These are phyloP conservation scores for Lactarius tabidus DNA, from an alignment of 768 basidiomycete species.

Conservation along the genomic window DNA sequence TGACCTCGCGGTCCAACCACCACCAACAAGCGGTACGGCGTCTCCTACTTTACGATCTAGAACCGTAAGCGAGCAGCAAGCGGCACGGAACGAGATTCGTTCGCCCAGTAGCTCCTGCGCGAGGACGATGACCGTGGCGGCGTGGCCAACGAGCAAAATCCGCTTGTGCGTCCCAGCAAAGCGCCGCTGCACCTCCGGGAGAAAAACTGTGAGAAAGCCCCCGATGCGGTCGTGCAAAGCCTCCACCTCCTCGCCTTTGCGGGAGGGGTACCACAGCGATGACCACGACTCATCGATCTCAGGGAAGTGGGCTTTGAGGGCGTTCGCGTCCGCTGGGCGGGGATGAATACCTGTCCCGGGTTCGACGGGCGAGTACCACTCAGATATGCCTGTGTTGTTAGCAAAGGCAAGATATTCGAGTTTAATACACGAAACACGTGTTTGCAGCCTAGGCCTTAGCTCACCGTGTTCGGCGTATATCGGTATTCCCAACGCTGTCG, in stretches of 20 bases:
- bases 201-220: slow-evolving; percentile 48
- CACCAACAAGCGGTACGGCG: slow-evolving; percentile 32
- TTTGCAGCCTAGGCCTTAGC: slow-evolving; percentile 8
- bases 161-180: slow-evolving; percentile 43
- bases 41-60: slow-evolving; percentile 37
- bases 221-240: slow-evolving; percentile 58
- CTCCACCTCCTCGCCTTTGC: slow-evolving; percentile 65
- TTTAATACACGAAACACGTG: not conserved
- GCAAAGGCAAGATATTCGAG: not conserved
- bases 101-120: slow-evolving; percentile 55
- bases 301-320: slow-evolving; percentile 52
- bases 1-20: slow-evolving; percentile 42
- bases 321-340: slow-evolving; percentile 55
- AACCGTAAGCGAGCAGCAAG: slow-evolving; percentile 72
- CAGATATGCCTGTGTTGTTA: slow-evolving; percentile 58
- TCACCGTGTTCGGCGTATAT: slow-evolving; percentile 78
- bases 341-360: slow-evolving; percentile 72
- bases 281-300: slow-evolving; percentile 58
- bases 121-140: slow-evolving; percentile 68
- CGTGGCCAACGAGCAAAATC: slow-evolving; percentile 67
- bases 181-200: slow-evolving; percentile 46
- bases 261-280: slow-evolving; percentile 64
- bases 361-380: slow-evolving; percentile 74
- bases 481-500: slow-evolving; percentile 58
- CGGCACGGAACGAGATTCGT: slow-evolving; percentile 43